Evolutionary conservation across 441 rosid species (phyloP).

Genomic region (Corymbia citriodora): DNA sequence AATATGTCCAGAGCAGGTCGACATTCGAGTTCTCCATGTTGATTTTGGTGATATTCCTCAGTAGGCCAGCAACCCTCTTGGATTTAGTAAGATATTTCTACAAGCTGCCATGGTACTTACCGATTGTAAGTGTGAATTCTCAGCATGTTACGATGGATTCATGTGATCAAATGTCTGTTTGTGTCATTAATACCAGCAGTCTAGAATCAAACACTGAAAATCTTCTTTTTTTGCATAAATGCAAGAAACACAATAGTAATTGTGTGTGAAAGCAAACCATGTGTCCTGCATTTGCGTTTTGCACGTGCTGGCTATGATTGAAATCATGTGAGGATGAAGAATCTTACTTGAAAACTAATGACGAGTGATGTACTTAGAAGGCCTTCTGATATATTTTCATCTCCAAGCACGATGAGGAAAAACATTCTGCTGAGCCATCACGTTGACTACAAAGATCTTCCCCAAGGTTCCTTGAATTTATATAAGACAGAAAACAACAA

Average conservation of each 20-base stretch:
- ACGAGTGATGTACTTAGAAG: not conserved
- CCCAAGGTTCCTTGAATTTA: not conserved
- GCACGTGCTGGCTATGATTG: not conserved
- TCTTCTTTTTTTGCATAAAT: not conserved
- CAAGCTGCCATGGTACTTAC: not conserved
- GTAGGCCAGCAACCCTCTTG: not conserved
- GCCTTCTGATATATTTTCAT: not conserved
- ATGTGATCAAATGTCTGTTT: rapidly evolving
- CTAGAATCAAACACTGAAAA: not conserved
- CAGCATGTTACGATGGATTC: rapidly evolving
- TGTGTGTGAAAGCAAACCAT: not conserved
- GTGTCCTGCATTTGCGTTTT: not conserved
- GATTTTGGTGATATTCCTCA: not conserved
- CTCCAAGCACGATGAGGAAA: not conserved
- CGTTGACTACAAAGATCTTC: not conserved
- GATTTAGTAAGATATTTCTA: not conserved
- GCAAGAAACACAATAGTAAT: rapidly evolving
- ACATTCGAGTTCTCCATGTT: not conserved
- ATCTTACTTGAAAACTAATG: not conserved
- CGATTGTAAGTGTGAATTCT: not conserved
- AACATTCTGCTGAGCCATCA: not conserved
- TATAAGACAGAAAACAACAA: not conserved
- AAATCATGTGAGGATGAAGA: not conserved
- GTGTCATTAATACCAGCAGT: rapidly evolving
- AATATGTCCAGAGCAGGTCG: not conserved